phyloP scores from a whole-genome alignment of 2,329 filamentous ascomycete genomes.

The Diaporthe caulivora region DNA sequence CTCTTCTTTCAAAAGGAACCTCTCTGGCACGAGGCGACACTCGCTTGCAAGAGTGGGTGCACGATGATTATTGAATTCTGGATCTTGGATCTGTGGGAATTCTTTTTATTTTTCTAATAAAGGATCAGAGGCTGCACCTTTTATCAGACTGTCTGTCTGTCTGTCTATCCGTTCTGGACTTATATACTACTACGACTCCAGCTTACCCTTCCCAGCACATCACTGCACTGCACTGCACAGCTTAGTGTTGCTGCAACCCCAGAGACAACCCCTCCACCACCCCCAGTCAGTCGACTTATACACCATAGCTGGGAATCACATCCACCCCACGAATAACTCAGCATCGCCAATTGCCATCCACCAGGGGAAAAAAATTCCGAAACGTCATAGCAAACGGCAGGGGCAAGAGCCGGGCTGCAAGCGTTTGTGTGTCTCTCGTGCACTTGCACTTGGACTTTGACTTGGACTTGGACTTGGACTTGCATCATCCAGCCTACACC shows the following conservation, averaged over 20 bases:
- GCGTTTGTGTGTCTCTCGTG: not conserved
- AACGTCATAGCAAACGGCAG: constrained; percentile 25
- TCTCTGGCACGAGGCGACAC: constrained; percentile 34
- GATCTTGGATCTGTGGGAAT: constrained; percentile 2
- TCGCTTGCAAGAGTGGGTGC: constrained; percentile 16
- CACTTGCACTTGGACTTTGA: not conserved
- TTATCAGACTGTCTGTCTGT: not conserved
- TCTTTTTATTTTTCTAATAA: not conserved
- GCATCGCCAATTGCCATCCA: not conserved
- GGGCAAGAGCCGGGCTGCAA: constrained; percentile 11
- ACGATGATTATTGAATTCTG: constrained; percentile 9
- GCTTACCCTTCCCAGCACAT: not conserved
- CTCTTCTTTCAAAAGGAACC: constrained; percentile 39
- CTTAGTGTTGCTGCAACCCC: not conserved
- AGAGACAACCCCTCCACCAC: constrained; percentile 17
- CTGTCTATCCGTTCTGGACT: not conserved
- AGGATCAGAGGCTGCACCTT: not conserved
- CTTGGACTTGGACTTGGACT: not conserved
- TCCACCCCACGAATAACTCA: not conserved
- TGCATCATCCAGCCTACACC: constrained; percentile 13
- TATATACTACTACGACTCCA: not conserved
- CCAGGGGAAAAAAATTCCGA: not conserved
- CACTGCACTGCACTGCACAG: not conserved
- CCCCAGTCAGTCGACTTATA: constrained; percentile 30
- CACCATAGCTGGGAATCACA: not conserved